Base-by-base conservation (phyloP, 805 yeast species). In the Candida tibetensis region DNA sequence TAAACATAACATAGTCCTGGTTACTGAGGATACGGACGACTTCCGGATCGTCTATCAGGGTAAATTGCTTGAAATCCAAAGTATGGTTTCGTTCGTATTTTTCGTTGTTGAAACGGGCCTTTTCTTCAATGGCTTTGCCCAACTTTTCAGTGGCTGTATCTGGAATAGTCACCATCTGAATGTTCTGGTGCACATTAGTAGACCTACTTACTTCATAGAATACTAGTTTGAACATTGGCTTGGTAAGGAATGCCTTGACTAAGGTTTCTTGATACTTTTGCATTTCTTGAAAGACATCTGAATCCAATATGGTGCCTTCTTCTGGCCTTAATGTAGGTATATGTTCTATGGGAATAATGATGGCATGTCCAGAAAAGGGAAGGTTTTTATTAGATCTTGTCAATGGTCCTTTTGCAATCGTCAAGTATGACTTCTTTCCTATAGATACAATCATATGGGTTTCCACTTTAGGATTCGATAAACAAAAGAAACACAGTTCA, bases 401-500 rank as follows among this genome's bases (percentile, higher is more conserved):
- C 14, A 89, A 60, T 0, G 97, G 96, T 0, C 97, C 97, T 53
- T 85, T 88, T 0, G 95, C 95, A 12, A 81, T 69, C 0, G 96
- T 82, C 40, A 89, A 35, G 55, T 88, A 89, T 0, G 79, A 62
- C 32, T 68, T 65, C 9, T 73, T 72, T 0, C 86, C 91, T 36
- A 90, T 82, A 0, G 93, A 76, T 1, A 88, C 71, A 9, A 89
- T 77, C 83, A 90, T 79, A 57, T 88, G 95, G 2, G 85, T 69
- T 46, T 83, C 90, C 5, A 85, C 71, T 10, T 80, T 74, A 0
- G 95, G 85, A 51, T 86, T 87, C 1, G 91, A 77, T 14, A 89
- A 71, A 55, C 96, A 89, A 53, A 89, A 86, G 60, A 85, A 89
- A 54, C 97, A 89, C 30, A 67, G 61, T 10, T 66, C 68, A 0